Percentiles rank a stretch among this genome's conserved stretches.
These are phyloP conservation scores for Hyphodiscus hymeniophilus DNA, from an alignment of 495 filamentous ascomycete species.

Conservation along the genomic window DNA sequence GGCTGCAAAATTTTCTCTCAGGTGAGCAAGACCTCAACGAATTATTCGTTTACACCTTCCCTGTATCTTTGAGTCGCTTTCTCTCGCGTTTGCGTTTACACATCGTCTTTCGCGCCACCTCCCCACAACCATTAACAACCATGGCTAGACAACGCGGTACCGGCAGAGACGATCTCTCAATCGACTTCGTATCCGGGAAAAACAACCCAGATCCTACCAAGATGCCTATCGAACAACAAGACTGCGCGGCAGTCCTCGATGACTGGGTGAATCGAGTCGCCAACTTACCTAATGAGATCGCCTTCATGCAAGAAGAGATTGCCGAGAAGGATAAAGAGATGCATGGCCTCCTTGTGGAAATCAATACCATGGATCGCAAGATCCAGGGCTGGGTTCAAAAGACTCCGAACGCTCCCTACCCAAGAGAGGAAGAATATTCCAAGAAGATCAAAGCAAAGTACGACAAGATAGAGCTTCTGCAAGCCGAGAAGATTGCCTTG, in stretches of 20 bases:
- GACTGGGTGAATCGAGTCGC: constrained; percentile 81
- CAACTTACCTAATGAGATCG: constrained; percentile 86
- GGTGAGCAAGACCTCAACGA: not conserved
- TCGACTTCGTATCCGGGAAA: constrained; percentile 45
- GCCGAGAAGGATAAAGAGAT: constrained; percentile 79
- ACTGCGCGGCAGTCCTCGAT: constrained; percentile 84
- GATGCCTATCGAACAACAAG: constrained; percentile 44
- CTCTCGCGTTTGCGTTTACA: not conserved
- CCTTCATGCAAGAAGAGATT: constrained; percentile 90
- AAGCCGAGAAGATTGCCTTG: constrained; percentile 80
- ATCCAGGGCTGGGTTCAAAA: constrained; percentile 90
- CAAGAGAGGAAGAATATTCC: constrained; percentile 72
- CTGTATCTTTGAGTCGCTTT: not conserved
- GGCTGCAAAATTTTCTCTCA: constrained; percentile 6
- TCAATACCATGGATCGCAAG: constrained; percentile 68
- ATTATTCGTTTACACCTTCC: not conserved
- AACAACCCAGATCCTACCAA: constrained; percentile 25
- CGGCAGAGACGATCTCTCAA: constrained; percentile 47
- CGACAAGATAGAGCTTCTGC: constrained; percentile 60
- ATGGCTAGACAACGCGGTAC: constrained; percentile 35
- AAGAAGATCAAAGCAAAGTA: constrained; percentile 65
- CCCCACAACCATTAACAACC: constrained; percentile 24
- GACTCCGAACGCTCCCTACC: constrained; percentile 71
- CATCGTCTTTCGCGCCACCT: constrained; percentile 5
- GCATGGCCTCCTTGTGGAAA: constrained; percentile 61